These are phyloP conservation scores for Melanogaster broomeanus DNA, from an alignment of 768 basidiomycete species.

Conservation along the genomic window DNA sequence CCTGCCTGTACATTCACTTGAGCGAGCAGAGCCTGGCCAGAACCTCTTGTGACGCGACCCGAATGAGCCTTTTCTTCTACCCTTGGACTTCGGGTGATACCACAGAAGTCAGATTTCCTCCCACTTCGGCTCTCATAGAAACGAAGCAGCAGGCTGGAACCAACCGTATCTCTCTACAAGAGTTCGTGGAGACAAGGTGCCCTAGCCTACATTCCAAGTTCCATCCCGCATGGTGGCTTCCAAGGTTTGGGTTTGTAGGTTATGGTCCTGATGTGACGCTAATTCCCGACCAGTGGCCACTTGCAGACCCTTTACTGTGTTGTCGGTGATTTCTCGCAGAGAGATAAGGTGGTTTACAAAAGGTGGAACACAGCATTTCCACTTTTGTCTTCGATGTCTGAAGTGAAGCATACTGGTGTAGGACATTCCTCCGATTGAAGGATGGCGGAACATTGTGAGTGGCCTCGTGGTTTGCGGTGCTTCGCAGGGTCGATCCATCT, in stretches of 20 bases:
- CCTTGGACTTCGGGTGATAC: constrained; percentile 10
- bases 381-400: constrained; percentile 3
- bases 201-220: constrained; percentile 30
- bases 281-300: constrained; percentile 27
- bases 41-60: background rate
- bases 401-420: constrained; percentile 10
- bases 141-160: constrained; percentile 11
- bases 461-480: background rate
- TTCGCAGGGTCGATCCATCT: background rate
- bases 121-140: constrained; percentile 17
- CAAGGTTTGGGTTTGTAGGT: constrained; percentile 21
- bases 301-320: constrained; percentile 34
- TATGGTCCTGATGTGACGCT: constrained; percentile 7
- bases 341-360: constrained; percentile 31
- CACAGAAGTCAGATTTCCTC: constrained; percentile 22
- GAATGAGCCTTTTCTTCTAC: constrained; percentile 24
- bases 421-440: constrained; percentile 28
- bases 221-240: constrained; percentile 34
- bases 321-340: constrained; percentile 32
- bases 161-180: constrained; percentile 23
- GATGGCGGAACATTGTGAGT: constrained; percentile 37
- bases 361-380: constrained; percentile 16
- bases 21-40: background rate
- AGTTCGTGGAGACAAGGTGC: constrained; percentile 33
- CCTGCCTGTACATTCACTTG: too few species aligned